Evolutionary conservation across 2,329 filamentous ascomycete genomes (phyloP), one percentile per base, ranked within the genome.

Genomic region (Diaporthe sp.): DNA sequence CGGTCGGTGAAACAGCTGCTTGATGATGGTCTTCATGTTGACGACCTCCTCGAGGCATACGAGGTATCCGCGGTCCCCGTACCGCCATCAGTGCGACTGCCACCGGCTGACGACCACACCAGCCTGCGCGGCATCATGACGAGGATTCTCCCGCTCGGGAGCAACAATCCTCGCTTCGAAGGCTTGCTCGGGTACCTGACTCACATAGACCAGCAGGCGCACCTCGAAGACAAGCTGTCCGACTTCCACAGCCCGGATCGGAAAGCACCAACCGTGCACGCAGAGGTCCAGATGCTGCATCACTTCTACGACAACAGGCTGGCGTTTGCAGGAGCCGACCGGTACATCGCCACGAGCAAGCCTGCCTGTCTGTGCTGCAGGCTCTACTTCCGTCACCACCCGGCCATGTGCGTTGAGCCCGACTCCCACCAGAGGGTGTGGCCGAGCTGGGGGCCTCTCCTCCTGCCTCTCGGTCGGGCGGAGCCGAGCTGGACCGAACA

Each of bases 341-440:
- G 80, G 4, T 90, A 85, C 77, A 85, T 90, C 17, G 88, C 85
- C 4, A 88, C 85, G 75, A 90, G 88, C 78, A 90, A 90, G 79
- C 84, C 84, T 0, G 85, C 89, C 4, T 90, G 88, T 73, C 86
- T 87, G 75, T 87, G 85, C 70, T 90, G 88, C 78, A 81, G 81
- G 53, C 80, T 87, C 3, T 89, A 88, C 75, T 84, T 89, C 37
- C 79, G 76, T 12, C 68, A 84, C 17, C 86, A 89, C 67, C 84
- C 84, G 0, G 81, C 80, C 3, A 76, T 10, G 3, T 81, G 78
- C 68, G 80, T 80, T 0, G 79, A 82, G 31, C 84, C 84, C 0
- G 80, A 81, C 19, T 83, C 82, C 0, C 86, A 87, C 67, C 79
- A 84, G 34, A 87, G 86, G 57, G 77, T 84, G 0, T 88, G 84